Base-by-base conservation (phyloP, 1,139 yeast species). In the Kluyveromyces sp. region DNA sequence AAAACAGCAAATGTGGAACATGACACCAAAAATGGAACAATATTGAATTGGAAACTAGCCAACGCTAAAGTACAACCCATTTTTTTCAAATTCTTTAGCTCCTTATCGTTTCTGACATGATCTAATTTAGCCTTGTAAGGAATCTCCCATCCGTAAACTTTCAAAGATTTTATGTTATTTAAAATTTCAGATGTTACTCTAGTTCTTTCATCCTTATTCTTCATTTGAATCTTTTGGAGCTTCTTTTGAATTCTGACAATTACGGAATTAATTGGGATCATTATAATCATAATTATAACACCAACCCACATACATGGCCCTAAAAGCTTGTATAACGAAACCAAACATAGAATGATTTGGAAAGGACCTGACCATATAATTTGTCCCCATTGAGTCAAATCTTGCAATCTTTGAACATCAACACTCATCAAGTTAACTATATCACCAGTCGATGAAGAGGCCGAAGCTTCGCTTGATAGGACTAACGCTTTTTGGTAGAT, bases 221-320 rank as follows among this genome's bases (percentile, higher is more conserved):
- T 73, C 80, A 89, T 78, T 59, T 83, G 86, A 43, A 74, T 67
- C 65, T 89, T 82, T 68, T 92, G 98, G 53, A 90, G 72, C 10
- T 66, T 72, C 67, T 84, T 88, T 67, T 87, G 96, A 52, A 72
- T 70, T 55, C 77, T 76, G 50, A 95, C 92, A 53, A 92, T 72
- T 35, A 72, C 66, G 1, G 90, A 82, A 63, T 92, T 92, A 47
- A 89, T 64, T 7, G 97, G 97, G 56, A 92, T 82, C 83, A 90
- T 83, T 42, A 90, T 62, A 5, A 85, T 63, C 83, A 92, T 83
- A 50, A 92, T 79, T 15, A 76, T 68, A 29, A 92, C 96, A 66
- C 98, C 98, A 40, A 95, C 85, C 97, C 97, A 90, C 97, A 92
- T 92, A 30, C 95, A 77, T 55, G 83, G 80, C 35, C 97, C 97